A percentile compares a stretch with the other conserved stretches of the same genome.
These are phyloP conservation scores for Didymella pomorum DNA, from an alignment of 2,329 filamentous ascomycete genomes.

Conservation along the genomic window DNA sequence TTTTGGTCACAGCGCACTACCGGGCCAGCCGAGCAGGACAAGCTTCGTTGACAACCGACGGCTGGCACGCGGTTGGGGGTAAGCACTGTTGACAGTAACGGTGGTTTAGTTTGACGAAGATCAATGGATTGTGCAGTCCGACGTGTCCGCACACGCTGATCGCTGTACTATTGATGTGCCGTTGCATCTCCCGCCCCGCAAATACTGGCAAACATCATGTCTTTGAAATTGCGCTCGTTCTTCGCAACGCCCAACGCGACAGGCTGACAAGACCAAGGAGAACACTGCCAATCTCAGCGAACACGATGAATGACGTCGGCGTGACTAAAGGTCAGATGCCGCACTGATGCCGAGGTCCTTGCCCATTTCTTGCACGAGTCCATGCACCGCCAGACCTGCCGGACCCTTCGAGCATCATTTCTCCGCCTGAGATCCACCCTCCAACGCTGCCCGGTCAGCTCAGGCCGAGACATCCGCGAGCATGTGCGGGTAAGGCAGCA, in stretches of 20 bases:
- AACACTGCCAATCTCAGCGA: slow-evolving; percentile 8
- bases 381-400: neutral
- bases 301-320: slow-evolving; percentile 16
- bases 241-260: neutral
- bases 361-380: neutral
- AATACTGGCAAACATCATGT: slow-evolving; percentile 10
- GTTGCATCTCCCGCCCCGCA: slow-evolving; percentile 11
- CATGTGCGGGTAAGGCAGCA: slow-evolving; percentile 34
- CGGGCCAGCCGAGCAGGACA: slow-evolving; percentile 17
- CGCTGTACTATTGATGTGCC: slow-evolving; percentile 8
- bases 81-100: slow-evolving; percentile 21
- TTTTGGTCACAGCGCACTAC: slow-evolving; percentile 18
- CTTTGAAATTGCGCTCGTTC: slow-evolving; percentile 12
- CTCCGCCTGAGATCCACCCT: too few species aligned
- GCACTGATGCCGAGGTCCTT: slow-evolving; percentile 6
- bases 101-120: slow-evolving; percentile 8
- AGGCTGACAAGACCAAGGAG: neutral
- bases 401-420: slow-evolving; percentile 3
- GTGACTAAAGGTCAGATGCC: slow-evolving; percentile 13
- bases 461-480: slow-evolving; percentile 36
- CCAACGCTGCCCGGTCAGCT: slow-evolving; percentile 29
- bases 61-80: slow-evolving; percentile 10
- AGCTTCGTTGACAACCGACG: slow-evolving; percentile 29
- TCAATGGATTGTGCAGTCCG: slow-evolving; percentile 6
- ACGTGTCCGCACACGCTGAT: slow-evolving; percentile 12